Evolutionary conservation across 371 early-diverging fungal species (phyloP), one percentile per base, ranked within the genome.

Genomic region (Circinella umbellata): DNA sequence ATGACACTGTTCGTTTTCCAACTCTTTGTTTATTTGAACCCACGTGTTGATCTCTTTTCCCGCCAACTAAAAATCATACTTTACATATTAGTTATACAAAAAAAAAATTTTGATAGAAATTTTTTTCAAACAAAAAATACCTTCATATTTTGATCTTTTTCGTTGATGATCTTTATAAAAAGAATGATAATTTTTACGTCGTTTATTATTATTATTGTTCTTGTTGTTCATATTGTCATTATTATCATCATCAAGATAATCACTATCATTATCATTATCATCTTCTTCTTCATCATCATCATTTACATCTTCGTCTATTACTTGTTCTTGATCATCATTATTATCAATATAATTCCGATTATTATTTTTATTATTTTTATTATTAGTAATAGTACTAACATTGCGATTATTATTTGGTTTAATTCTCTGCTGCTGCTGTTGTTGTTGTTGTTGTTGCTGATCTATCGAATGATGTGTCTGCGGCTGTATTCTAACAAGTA

Each of bases 401-500:
- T 54, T n/a, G n/a, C n/a, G 17, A 54, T 57, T n/a, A 34, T 57
- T 13, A 34, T 57, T 27, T 13, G 18, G 27, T 34, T 57, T 27
- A 8, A 27, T 34, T 13, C 7, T 27, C 18, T 57, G 17, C 3
- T 34, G 27, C 34, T 55, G 27, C 3, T 27, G 49, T 15, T 49
- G 14, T n/a, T 51, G 51, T 1, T 51, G 51, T n/a, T 15, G 51
- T 7, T 51, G 51, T 51, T 51, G 51, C 7, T 8, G 51, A 13
- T 51, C 17, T 51, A 11, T 9, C 3, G 9, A 15, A 11, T 9
- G 47, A 9, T 9, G 47, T 15, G 47, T 10, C 54, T 11, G 57
- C 7, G 57, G 39, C 34, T 63, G 47, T 63, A 63, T 63, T 38
- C 14, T 42, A 18, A 46, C 63, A 17, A 63, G 63, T 14, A 68